Evolutionary conservation across 495 filamentous ascomycete species (phyloP).

Genomic region (Penicillium waksmanii): DNA sequence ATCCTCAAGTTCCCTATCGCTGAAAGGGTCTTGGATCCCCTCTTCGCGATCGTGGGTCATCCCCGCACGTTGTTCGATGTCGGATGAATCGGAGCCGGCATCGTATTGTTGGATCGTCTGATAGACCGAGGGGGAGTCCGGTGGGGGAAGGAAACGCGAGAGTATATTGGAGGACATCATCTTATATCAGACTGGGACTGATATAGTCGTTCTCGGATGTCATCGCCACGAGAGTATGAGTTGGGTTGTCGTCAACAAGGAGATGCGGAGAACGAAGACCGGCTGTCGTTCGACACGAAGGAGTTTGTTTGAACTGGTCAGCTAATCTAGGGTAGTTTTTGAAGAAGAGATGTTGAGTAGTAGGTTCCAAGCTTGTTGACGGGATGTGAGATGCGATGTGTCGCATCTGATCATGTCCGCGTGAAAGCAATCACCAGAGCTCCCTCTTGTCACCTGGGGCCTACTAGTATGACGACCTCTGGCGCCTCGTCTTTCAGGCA

Average conservation of each 20-base stretch:
- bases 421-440: conserved; percentile 15
- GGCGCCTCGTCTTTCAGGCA: not conserved
- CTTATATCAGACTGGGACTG: conserved; percentile 22
- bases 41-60: conserved; percentile 69
- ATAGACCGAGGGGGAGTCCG: conserved; percentile 70
- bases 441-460: not conserved
- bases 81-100: conserved; percentile 58
- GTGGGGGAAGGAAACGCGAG: conserved; percentile 69
- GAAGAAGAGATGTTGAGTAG: not conserved
- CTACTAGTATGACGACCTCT: not conserved
- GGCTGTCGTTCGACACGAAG: not conserved
- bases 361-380: not conserved
- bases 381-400: conserved; percentile 2
- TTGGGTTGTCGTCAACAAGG: not conserved
- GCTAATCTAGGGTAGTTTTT: not conserved
- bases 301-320: not conserved
- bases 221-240: conserved; percentile 11
- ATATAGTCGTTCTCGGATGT: conserved; percentile 4
- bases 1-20: conserved; percentile 72
- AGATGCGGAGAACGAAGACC: conserved; percentile 10
- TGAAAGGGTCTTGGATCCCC: conserved; percentile 66
- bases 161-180: conserved; percentile 82
- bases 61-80: conserved; percentile 70
- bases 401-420: conserved; percentile 26
- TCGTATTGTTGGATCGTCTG: conserved; percentile 68